Base-by-base conservation (phyloP, 768 basidiomycete species). In the Mycena pura region DNA sequence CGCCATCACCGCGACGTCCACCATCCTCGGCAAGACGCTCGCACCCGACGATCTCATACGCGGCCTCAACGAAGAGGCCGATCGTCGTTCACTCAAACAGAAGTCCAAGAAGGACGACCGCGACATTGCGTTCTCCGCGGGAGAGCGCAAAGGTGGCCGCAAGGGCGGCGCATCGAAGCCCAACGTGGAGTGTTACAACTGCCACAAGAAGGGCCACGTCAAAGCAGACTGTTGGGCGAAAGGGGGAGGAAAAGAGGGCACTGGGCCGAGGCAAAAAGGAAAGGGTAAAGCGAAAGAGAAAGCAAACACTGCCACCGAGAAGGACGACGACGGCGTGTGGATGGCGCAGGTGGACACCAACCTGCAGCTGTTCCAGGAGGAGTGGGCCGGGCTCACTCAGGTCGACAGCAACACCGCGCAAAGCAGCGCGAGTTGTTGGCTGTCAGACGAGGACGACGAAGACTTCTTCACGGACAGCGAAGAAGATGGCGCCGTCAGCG, bases 161-260 rank as follows among this genome's bases (percentile, higher is more conserved):
- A 27, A 34, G 31, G 19, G 46, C 27, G 15, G 25, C n/a, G 50
- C 11, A 9, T 19, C 19, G 15, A 60, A 55, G 39, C 27, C 51
- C 21, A 56, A 53, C 22, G 52, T 60, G 22, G 63, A 64, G 46
- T 70, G 70, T 45, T 61, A 41, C 43, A 70, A 69, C 50, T 71
- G 69, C 60, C 51, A 47, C 53, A 64, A 64, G 57, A 52, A 58
- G 14, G 68, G 69, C 4, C 69, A 71, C 31, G 14, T 61, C 17
- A 67, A 62, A 29, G 61, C 64, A 36, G 69, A 6, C 70, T 60
- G 2, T 47, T 31, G 44, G 53, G 45, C 27, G 45, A 63, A 21
- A 32, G 41, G 29, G 32, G 29, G 14, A n/a, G 52, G 39, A 19
- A 54, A 43, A 27, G 52, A 25, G 7, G n/a, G n/a, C n/a, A n/a